Evolutionary conservation across 2,329 filamentous ascomycete species (phyloP), one percentile per base, ranked within the genome.

Genomic region (Colletotrichum lindemuthianum): DNA sequence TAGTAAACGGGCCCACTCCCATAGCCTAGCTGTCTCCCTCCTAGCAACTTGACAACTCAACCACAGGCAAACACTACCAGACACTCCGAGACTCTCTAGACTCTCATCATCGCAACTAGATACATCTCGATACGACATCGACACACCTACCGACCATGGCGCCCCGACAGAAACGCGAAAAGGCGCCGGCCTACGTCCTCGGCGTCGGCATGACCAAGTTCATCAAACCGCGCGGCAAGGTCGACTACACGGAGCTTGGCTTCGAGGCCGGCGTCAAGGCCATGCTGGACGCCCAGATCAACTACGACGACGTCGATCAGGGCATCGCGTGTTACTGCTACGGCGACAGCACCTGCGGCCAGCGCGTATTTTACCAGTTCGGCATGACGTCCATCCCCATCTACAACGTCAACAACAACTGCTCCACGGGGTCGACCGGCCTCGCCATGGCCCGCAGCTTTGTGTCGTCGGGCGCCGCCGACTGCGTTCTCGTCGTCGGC

Each of bases 171-270:
- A 84, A 83, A 72, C 77, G 63, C 41, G 58, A 82, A 58, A 82
- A 81, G 70, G 72, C 77, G 67, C 83, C 84, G 65, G 83, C 82
- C 84, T 98, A 98, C 84, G 92, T 98, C 75, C 88, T 98, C 66
- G 95, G 95, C 82, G 96, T 98, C 71, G 95, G 95, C 82, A 96
- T 98, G 92, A 98, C 95, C 81, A 97, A 97, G 81, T 98, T 98
- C 86, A 95, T 97, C 87, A 97, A 97, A 84, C 94, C 94, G 45
- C 88, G 94, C 60, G 92, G 93, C 76, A 95, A 95, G 77, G 92
- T 97, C 69, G 93, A 97, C 81, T 97, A 97, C 81, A 93, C 93
- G 8, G 94, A 97, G 76, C 88, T 97, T 32, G 94, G 94, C 60
- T 97, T 94, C 77, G 94, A 97, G 79, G 93, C 93, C 10, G 93